Evolutionary conservation across 106 monocot genomes (phyloP), one percentile per base, ranked within the genome.

Genomic region (Agapanthus africanus): DNA sequence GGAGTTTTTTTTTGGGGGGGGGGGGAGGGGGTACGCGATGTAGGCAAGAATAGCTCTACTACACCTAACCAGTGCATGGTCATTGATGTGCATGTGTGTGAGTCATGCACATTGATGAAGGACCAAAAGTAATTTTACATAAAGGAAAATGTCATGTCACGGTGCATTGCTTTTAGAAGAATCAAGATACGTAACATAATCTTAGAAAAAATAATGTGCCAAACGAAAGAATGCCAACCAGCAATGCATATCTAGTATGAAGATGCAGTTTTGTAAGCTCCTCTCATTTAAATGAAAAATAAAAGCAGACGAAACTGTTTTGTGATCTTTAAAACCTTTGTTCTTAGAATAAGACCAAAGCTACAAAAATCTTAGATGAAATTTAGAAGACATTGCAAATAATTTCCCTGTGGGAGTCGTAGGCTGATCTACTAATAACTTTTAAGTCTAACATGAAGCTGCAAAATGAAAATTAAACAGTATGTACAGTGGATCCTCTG

Each of bases 401-500:
- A 50, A 35, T 15, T 41, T 66, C 44, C 18, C 40, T 25, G 1
- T 40, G 25, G 39, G 39, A 65, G 25, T 40, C 0, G 11, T 39
- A 26, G 40, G 21, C 22, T 22, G 1, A 65, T 40, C 40, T 2
- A 65, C 7, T 65, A 40, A 65, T 37, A 65, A 39, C 39, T 65
- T 65, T 32, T 22, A 65, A 26, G 23, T 9, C 37, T 40, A 26
- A 37, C 5, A 40, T 26, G 37, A 25, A 40, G 28, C n/a, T n/a
- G n/a, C n/a, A n/a, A n/a, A n/a, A n/a, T n/a, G n/a, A n/a, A n/a
- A n/a, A 67, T 38, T 67, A 14, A 67, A 46, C 7, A 44, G 46
- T 13, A 61, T 39, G 46, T 46, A 16, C 40, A 46, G 38, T 33
- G 8, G n/a, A n/a, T n/a, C n/a, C n/a, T n/a, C 91, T 79, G 39